Evolutionary conservation across 176 grass and related monocot species (phyloP).

Genomic region (Carex kokanica): DNA sequence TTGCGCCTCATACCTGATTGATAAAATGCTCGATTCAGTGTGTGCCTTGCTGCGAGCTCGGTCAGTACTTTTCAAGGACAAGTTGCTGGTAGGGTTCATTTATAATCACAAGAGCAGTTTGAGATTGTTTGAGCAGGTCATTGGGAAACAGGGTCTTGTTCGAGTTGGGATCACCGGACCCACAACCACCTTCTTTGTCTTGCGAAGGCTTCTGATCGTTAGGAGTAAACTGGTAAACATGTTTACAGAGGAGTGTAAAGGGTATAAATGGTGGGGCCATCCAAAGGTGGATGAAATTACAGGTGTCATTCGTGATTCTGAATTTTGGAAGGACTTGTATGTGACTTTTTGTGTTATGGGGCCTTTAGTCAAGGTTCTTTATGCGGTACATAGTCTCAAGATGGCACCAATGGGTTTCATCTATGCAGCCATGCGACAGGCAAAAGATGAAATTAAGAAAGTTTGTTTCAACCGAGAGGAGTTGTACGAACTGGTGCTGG

Average conservation of each 20-base stretch:
- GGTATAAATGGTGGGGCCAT: conserved; percentile 1
- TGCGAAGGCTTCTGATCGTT: neutral
- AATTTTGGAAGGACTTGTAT: conserved; percentile 2
- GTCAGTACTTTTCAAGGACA: conserved; percentile 9
- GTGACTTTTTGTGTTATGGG: neutral
- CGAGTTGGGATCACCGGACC: neutral
- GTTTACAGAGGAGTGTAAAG: neutral
- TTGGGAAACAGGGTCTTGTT: neutral
- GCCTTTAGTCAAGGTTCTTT: conserved; percentile 8
- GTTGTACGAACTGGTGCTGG: neutral
- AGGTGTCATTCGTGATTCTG: neutral
- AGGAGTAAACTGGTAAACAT: conserved; percentile 8
- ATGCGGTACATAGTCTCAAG: neutral
- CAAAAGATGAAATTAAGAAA: neutral
- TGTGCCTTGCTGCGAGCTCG: neutral
- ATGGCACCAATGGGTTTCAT: neutral
- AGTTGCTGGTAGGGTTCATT: neutral
- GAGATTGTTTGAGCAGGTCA: neutral
- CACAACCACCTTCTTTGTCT: conserved; percentile 14
- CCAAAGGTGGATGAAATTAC: neutral
- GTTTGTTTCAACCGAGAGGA: neutral
- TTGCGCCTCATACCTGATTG: neutral
- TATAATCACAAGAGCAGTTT: conserved; percentile 13
- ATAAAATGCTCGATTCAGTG: neutral
- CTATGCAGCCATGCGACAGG: conserved; percentile 2